phyloP scores from a whole-genome alignment of 208 protist species.

The Trypanosoma vivax region DNA sequence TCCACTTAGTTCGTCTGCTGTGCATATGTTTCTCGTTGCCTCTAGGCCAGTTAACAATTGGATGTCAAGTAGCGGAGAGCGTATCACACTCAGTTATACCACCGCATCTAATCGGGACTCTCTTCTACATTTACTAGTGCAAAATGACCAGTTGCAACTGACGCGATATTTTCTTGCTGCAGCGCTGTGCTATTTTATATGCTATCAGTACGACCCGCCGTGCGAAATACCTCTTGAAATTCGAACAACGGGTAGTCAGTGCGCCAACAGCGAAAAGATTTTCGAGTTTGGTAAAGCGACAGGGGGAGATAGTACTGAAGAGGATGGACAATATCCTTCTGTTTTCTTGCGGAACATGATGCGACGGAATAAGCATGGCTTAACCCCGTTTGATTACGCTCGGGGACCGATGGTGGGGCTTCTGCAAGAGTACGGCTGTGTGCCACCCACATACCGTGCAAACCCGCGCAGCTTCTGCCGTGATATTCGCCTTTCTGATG shows the following conservation, averaged over 20 bases:
- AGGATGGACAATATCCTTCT: constrained; percentile 16
- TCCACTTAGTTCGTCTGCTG: constrained; percentile 49
- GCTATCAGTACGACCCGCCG: constrained; percentile 35
- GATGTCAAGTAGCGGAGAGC: constrained; percentile 15
- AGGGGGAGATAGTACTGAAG: background rate
- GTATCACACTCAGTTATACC: constrained; percentile 28
- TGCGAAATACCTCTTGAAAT: constrained; percentile 32
- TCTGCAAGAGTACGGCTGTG: constrained; percentile 68
- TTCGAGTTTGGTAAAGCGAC: too few relatives aligned
- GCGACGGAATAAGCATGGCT: constrained; percentile 55
- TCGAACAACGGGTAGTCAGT: too few relatives aligned
- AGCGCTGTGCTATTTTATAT: constrained; percentile 49
- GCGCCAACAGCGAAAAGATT: too few relatives aligned
- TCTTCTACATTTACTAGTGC: constrained; percentile 70
- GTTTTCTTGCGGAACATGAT: constrained; percentile 68
- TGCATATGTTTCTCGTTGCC: constrained; percentile 65
- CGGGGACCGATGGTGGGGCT: constrained; percentile 66
- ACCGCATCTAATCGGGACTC: constrained; percentile 48
- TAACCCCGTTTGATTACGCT: constrained; percentile 80
- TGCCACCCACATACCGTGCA: constrained; percentile 68
- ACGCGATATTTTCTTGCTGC: constrained; percentile 71
- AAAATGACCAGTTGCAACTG: constrained; percentile 70
- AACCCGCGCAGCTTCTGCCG: constrained; percentile 53
- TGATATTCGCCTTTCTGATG: constrained; percentile 16
- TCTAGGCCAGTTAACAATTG: constrained; percentile 24